These are phyloP conservation scores for Tuber borchii DNA, from an alignment of 495 filamentous ascomycete genomes.

Conservation along the genomic window DNA sequence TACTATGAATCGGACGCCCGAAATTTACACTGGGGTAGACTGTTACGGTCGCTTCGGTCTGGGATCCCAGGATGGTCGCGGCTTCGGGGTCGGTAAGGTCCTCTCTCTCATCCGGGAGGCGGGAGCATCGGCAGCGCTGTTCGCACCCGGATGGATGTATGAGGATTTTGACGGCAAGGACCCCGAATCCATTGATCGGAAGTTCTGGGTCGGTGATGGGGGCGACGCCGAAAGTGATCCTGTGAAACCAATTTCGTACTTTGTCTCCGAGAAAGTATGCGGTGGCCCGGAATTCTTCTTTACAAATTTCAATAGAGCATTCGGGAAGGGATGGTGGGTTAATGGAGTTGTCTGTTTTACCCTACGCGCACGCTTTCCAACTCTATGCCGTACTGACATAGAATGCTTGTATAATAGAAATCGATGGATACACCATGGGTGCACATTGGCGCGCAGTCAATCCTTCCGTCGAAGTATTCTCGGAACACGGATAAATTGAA, in stretches of 20 bases:
- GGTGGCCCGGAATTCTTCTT: constrained; percentile 45
- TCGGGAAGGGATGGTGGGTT: constrained; percentile 35
- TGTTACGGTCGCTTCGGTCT: constrained; percentile 40
- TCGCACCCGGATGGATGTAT: constrained; percentile 48
- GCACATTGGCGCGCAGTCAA: constrained; percentile 38
- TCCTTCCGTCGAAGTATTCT: constrained; percentile 28
- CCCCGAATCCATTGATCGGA: constrained; percentile 41
- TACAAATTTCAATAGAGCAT: constrained; percentile 45
- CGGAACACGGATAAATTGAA: constrained; percentile 21
- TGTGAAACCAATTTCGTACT: constrained; percentile 17
- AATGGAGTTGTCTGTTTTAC: constrained; percentile 22
- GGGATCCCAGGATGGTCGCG: constrained; percentile 26
- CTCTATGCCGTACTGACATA: constrained; percentile 6
- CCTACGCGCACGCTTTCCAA: background rate
- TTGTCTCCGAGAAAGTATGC: constrained; percentile 29
- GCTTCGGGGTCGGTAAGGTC: constrained; percentile 36
- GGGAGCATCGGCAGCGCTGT: constrained; percentile 44
- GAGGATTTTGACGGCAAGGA: constrained; percentile 43
- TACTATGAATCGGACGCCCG: constrained; percentile 16
- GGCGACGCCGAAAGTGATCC: background rate
- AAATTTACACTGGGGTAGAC: constrained; percentile 45
- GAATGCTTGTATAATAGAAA: constrained; percentile 7
- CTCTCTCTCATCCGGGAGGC: constrained; percentile 38
- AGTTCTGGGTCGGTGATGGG: constrained; percentile 44
- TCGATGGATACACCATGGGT: constrained; percentile 33